Percentiles rank a stretch among this genome's conserved stretches.
Conservation (phyloP, 2,329 filamentous ascomycete species). For the Huntiella moniliformis region DNA sequence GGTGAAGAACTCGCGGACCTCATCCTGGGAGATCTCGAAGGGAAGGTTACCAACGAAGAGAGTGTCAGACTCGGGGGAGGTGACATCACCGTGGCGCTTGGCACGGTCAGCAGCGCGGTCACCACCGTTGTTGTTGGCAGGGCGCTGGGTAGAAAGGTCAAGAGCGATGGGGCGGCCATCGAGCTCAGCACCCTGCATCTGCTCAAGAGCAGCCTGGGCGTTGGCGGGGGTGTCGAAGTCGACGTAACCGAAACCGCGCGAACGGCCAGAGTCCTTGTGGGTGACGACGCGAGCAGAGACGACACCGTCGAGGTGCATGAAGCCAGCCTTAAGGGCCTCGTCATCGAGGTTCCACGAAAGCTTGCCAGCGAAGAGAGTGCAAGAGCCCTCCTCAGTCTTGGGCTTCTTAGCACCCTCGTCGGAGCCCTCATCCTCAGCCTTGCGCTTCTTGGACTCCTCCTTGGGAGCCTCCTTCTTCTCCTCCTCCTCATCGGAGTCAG, state of each 20-base stretch:
- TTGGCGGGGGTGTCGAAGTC: slow-evolving; percentile 55
- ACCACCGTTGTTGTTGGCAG: slow-evolving; percentile 31
- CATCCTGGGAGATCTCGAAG: slow-evolving; percentile 64
- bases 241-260: slow-evolving; percentile 86
- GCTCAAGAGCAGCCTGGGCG: slow-evolving; percentile 53
- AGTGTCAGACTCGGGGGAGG: slow-evolving; percentile 66
- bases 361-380: slow-evolving; percentile 63
- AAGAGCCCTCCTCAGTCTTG: slow-evolving; percentile 35
- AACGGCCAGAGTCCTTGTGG: slow-evolving; percentile 62
- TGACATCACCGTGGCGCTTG: slow-evolving; percentile 55
- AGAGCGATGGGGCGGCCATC: slow-evolving; percentile 61
- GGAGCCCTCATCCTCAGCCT: slow-evolving; percentile 28
- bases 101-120: slow-evolving; percentile 46
- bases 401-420: slow-evolving; percentile 43
- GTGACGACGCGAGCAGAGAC: slow-evolving; percentile 61
- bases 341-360: slow-evolving; percentile 84
- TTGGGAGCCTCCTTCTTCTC: slow-evolving; percentile 19
- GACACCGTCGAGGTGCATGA: slow-evolving; percentile 60
- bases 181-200: slow-evolving; percentile 55
- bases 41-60: slow-evolving; percentile 84
- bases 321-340: slow-evolving; percentile 60
- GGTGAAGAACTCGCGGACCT: slow-evolving; percentile 54
- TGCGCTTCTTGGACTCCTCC: slow-evolving; percentile 26
- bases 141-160: slow-evolving; percentile 38
- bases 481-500: slow-evolving; percentile 18